These are phyloP conservation scores for Pisolithus thermaeus DNA, from an alignment of 1,284 basidiomycete genomes.

Conservation along the genomic window DNA sequence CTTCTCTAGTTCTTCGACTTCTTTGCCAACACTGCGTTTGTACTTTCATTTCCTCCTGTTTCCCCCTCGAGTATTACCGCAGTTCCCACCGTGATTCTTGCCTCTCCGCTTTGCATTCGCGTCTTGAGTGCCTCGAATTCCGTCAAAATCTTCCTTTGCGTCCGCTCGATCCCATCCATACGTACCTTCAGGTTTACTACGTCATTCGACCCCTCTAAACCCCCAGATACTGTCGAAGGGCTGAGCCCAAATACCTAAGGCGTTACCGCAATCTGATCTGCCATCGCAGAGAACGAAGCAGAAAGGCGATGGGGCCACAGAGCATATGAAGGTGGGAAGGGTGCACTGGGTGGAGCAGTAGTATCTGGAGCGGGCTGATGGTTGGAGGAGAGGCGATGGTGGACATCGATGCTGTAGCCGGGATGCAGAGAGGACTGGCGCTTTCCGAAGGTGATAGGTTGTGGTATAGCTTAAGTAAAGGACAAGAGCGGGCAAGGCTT, in stretches of 20 bases:
- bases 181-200: background rate
- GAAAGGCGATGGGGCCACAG: background rate
- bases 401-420: no score
- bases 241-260: background rate
- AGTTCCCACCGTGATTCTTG: no score
- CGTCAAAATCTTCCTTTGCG: background rate
- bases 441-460: no score
- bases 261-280: background rate
- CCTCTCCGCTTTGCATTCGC: background rate
- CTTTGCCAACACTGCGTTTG: no score
- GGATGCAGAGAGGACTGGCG: no score
- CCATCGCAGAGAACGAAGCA: background rate
- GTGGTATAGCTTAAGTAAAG: no score
- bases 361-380: background rate
- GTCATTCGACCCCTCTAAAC: background rate
- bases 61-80: no score
- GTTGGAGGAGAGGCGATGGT: no score
- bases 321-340: background rate
- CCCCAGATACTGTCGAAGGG: background rate
- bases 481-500: no score
- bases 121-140: background rate
- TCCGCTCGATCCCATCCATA: background rate
- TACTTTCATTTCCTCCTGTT: no score
- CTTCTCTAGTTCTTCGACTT: background rate
- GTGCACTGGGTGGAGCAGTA: background rate